These are phyloP conservation scores for Mariannaea sp. DNA, from an alignment of 2,329 filamentous ascomycete genomes.

Conservation along the genomic window DNA sequence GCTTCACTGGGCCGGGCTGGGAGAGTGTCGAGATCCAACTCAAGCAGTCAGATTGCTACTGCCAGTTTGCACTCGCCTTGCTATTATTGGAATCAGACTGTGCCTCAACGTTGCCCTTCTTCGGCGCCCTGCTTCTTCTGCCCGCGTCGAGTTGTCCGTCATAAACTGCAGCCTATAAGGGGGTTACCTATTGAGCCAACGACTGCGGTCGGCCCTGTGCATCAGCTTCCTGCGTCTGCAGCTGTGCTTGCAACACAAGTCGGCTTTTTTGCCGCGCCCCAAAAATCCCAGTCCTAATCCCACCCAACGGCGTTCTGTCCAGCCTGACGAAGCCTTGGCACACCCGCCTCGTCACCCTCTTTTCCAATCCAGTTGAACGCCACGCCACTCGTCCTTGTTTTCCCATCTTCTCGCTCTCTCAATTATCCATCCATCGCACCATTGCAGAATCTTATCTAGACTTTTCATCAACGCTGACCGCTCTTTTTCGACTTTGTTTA, in stretches of 20 bases:
- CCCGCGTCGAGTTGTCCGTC: conserved; percentile 10
- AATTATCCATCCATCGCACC: conserved; percentile 13
- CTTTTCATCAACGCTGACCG: conserved; percentile 33
- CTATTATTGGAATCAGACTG: conserved; percentile 9
- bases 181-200: conserved; percentile 16
- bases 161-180: conserved; percentile 13
- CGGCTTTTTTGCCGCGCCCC: conserved; percentile 34
- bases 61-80: conserved; percentile 7
- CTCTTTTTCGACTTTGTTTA: conserved; percentile 19
- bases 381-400: conserved; percentile 27
- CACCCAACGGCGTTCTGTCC: conserved; percentile 23
- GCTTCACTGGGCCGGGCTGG: conserved; percentile 2
- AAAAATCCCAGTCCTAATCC: conserved; percentile 29
- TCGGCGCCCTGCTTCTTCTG: conserved; percentile 16
- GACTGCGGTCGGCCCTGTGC: conserved; percentile 15
- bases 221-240: conserved; percentile 28
- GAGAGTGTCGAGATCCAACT: conserved; percentile 9
- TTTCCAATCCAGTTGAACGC: conserved; percentile 30
- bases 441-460: conserved; percentile 19
- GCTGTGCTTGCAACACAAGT: conserved; percentile 26
- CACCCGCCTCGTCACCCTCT: conserved; percentile 32
- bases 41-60: conserved; percentile 2
- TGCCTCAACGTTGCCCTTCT: conserved; percentile 10
- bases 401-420: conserved; percentile 16
- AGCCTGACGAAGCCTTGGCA: conserved; percentile 25